phyloP scores from a whole-genome alignment of 2,329 filamentous ascomycete genomes.

The Fusarium armeniacum region DNA sequence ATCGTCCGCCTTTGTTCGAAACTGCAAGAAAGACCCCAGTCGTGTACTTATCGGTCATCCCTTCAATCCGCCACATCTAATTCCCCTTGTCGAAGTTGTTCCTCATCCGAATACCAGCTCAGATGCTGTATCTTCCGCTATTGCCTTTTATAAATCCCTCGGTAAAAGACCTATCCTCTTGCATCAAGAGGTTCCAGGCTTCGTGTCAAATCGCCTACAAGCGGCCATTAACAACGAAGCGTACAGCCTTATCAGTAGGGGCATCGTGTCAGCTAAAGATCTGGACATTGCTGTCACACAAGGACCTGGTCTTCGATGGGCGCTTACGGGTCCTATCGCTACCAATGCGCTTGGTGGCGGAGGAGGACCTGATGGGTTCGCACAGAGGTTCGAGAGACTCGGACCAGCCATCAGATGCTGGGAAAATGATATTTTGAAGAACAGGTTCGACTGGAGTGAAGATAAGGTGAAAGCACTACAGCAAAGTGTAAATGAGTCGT shows the following conservation, averaged over 20 bases:
- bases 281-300: neutral
- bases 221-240: neutral
- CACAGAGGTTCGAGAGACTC: neutral
- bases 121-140: neutral
- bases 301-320: constrained; percentile 9
- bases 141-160: neutral
- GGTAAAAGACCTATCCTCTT: neutral
- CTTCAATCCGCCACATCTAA: constrained; percentile 3
- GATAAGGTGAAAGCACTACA: neutral
- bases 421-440: neutral
- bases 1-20: neutral
- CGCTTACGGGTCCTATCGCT: neutral
- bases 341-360: constrained; percentile 7
- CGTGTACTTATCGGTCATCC: constrained; percentile 1
- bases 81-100: constrained; percentile 1
- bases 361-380: neutral
- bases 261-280: neutral
- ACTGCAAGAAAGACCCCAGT: neutral
- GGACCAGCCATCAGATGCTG: neutral
- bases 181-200: constrained; percentile 1
- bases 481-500: neutral
- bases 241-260: constrained; percentile 1
- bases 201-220: constrained; percentile 8
- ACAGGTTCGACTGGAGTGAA: neutral
- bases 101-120: neutral